Base-by-base conservation (phyloP, 2,329 filamentous ascomycete species). In the Ophioceras dolichostomum region DNA sequence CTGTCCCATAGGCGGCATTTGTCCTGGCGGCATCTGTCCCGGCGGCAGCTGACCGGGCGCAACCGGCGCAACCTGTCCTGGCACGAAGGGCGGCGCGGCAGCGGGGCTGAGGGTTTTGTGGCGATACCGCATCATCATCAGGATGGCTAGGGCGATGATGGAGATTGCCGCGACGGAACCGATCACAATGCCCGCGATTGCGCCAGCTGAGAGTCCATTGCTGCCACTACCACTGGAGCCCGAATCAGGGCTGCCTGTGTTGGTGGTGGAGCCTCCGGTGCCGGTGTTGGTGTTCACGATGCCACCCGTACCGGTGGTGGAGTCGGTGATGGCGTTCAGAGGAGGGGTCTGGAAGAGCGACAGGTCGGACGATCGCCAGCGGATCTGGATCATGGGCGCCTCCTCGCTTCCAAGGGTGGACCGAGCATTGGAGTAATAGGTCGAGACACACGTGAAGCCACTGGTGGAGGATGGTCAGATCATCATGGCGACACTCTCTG, bases 341-440 rank as follows among this genome's bases (percentile, higher is more conserved):
- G 31, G 36, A 30, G 33, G 36, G 4, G 36, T 38, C 36, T 38
- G 20, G 14, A 38, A 16, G 30, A 22, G 18, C 4, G 36, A 33
- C 2, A 38, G 13, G 31, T 38, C 36, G 10, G 36, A 33, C 10
- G 16, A 10, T 26, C 29, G 22, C 36, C 36, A 38, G 14, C 36
- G 30, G 20, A 38, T 22, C 32, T 38, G 36, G 30, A 38, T 34
- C 21, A 33, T 20, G 16, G 32, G 32, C 22, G 33, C 30, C 4
- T 17, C 19, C 10, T 18, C 21, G 21, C 22, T 8, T 17, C 20
- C 24, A 1, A 24, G 19, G 13, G n/a, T 10, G 14, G 17, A 18
- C 14, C 30, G 14, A n/a, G 33, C 33, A 14, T 35, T 21, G 13
- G 33, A 35, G 14, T 24, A 8, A n/a, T 17, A 21, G 10, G 22